Evolutionary conservation across 768 basidiomycete species (phyloP).

Genomic region (Tricholoma flavovirens): DNA sequence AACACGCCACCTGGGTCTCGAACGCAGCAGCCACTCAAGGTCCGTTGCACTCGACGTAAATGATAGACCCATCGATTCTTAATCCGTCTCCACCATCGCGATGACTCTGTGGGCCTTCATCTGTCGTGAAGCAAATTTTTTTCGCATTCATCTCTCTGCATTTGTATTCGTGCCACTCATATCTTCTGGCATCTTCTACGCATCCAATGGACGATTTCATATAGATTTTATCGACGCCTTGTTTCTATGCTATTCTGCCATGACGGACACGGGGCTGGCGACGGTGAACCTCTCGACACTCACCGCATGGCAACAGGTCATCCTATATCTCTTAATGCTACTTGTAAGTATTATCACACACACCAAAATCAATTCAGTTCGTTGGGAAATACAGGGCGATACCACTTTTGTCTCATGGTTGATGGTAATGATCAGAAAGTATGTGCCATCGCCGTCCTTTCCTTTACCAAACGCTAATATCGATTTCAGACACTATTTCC

Average conservation of each 20-base stretch:
- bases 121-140: conserved; percentile 38
- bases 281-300: conserved; percentile 48
- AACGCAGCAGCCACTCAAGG: no score
- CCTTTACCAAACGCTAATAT: background rate
- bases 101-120: background rate
- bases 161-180: conserved; percentile 57
- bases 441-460: conserved; percentile 4
- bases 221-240: conserved; percentile 49
- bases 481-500: conserved; percentile 35
- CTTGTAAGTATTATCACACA: conserved; percentile 27
- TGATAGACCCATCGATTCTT: background rate
- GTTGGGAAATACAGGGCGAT: conserved; percentile 31
- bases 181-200: conserved; percentile 63
- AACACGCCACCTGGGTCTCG: no score
- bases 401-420: conserved; percentile 54
- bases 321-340: conserved; percentile 50
- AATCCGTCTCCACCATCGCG: background rate
- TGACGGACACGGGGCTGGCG: conserved; percentile 46
- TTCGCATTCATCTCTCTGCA: conserved; percentile 42
- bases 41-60: no score
- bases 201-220: conserved; percentile 47
- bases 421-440: conserved; percentile 60
- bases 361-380: no score
- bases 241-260: conserved; percentile 55
- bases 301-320: conserved; percentile 45